These are phyloP conservation scores for Pleodorina starrii DNA, from an alignment of 139 green algal genomes.

Conservation along the genomic window DNA sequence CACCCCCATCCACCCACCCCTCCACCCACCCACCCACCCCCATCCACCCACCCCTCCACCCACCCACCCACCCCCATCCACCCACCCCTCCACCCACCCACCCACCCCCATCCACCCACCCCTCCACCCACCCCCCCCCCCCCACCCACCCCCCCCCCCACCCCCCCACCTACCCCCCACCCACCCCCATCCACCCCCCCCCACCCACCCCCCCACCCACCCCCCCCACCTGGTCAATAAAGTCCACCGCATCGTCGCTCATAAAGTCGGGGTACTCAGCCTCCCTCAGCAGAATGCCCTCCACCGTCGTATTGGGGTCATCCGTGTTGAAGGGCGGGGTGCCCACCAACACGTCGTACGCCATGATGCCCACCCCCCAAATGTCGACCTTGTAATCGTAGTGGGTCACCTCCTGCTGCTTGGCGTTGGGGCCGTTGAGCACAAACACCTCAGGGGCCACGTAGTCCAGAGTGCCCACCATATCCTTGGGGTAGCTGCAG, in stretches of 20 bases:
- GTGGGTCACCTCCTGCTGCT: conserved; percentile 48
- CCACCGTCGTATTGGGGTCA: conserved; percentile 52
- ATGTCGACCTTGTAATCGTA: conserved; percentile 66
- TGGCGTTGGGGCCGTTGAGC: conserved; percentile 51
- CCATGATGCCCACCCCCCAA: conserved; percentile 64
- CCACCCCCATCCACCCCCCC: neutral
- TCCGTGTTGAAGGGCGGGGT: conserved; percentile 65
- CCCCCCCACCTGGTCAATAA: conserved; percentile 51
- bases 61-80: too few relatives aligned
- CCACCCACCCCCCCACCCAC: neutral
- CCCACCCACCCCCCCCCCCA: neutral
- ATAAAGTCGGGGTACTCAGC: conserved; percentile 54
- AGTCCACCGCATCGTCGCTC: conserved; percentile 51
- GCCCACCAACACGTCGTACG: conserved; percentile 72
- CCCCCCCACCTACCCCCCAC: neutral
- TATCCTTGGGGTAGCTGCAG: conserved; percentile 60
- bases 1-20: too few relatives aligned
- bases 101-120: too few relatives aligned
- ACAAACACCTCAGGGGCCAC: conserved; percentile 59
- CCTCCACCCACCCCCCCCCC: neutral
- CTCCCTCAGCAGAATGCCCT: conserved; percentile 53
- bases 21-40: too few relatives aligned
- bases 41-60: too few relatives aligned
- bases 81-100: too few relatives aligned
- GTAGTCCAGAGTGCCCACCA: conserved; percentile 65